Evolutionary conservation across 257 asterid species (phyloP).

Genomic region (Solanum virginianum): DNA sequence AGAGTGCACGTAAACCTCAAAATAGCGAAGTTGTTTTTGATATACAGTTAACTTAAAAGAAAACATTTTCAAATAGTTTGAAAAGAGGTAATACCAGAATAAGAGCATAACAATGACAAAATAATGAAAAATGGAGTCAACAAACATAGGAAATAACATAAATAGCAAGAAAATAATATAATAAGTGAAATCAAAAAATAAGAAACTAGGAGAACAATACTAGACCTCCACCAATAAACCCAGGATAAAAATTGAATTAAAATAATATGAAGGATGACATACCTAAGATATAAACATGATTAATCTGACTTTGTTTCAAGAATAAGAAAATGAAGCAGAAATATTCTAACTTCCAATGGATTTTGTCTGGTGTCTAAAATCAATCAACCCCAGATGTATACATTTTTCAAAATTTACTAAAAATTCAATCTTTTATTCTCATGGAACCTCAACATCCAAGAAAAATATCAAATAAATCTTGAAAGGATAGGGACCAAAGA

Average conservation of each 20-base stretch:
- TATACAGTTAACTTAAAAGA: not conserved
- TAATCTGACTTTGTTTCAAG: constrained; percentile 26
- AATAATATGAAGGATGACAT: not conserved
- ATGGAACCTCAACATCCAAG: not conserved
- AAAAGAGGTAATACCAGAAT: not conserved
- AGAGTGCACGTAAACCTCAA: not conserved
- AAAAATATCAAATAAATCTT: not conserved
- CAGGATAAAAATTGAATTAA: not conserved
- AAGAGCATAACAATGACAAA: not conserved
- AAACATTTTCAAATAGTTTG: not conserved
- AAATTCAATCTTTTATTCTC: not conserved
- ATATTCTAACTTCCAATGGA: constrained; percentile 33
- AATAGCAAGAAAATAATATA: too few species aligned
- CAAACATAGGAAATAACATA: not conserved
- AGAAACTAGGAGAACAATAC: not conserved
- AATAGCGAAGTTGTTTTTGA: not conserved
- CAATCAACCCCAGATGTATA: constrained; percentile 29
- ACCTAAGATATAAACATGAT: constrained; percentile 22
- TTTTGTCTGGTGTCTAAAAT: constrained; percentile 34
- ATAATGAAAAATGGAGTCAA: not conserved
- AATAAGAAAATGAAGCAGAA: constrained; percentile 21
- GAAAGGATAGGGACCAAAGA: not conserved
- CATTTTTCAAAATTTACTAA: not conserved
- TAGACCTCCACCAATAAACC: not conserved
- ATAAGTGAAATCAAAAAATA: not conserved